Evolutionary conservation across 2,329 filamentous ascomycete genomes (phyloP), one percentile per base, ranked within the genome.

Genomic region (Myriosclerotinia duriaeana): DNA sequence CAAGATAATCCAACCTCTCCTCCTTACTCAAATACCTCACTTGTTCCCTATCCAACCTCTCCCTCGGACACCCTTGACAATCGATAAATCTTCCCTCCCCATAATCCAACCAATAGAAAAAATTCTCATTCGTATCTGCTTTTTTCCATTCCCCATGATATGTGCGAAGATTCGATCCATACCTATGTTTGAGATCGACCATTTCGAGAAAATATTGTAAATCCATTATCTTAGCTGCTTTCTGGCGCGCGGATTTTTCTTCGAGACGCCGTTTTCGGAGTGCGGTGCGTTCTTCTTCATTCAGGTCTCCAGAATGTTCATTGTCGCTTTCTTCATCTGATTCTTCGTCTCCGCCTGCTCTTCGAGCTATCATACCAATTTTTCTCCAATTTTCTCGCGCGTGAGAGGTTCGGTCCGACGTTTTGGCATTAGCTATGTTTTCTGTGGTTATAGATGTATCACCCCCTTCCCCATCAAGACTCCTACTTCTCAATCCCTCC

Each of bases 91-190:
- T 87, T 0, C 93, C 93, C 59, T 89, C 88, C 6, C 93, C 93
- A 67, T 90, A 83, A 75, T 97, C 93, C 1, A 97, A 82, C 93
- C 93, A 97, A 78, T 93, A 94, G 77, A 97, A 97, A 82, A 93
- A 97, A 75, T 95, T 96, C 76, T 97, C 89, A 5, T 87, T 85
- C 0, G 92, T 94, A 38, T 90, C 82, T 1, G 86, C 81, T 68
- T 84, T 86, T 77, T 92, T 92, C 93, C 93, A 97, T 70, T 90
- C 87, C 67, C 87, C 85, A 74, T 97, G 93, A 72, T 97, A 97
- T 42, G 86, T 84, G 42, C 90, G 83, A 61, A 97, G 78, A 71
- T 95, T 96, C 64, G 52, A 54, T 5, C 65, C 65, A 44, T 66
- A 96, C 5, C 93, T 86, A 76, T 97, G 93, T 77, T 96, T 93